These are phyloP conservation scores for Rhodotorula sp. DNA, from an alignment of 1,284 basidiomycete genomes.

Conservation along the genomic window DNA sequence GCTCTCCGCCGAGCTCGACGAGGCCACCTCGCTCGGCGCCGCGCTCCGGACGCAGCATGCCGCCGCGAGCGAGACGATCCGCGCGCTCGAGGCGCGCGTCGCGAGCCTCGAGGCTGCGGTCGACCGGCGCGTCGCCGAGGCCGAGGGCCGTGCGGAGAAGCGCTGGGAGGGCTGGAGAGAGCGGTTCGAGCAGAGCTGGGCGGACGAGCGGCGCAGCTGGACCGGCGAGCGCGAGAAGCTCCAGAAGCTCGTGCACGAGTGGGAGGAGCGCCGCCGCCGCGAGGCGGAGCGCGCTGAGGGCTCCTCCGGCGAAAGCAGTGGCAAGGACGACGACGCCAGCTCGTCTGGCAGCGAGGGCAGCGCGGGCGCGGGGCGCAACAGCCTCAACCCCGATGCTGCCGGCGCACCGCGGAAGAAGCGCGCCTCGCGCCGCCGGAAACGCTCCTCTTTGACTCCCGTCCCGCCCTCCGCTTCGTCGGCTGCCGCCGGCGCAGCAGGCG, in stretches of 20 bases:
- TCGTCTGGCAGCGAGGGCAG: constrained; percentile 3
- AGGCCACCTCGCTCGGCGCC: constrained; percentile 72
- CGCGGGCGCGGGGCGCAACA: neutral
- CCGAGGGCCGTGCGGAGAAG: constrained; percentile 60
- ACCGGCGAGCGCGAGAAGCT: constrained; percentile 75
- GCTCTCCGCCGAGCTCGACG: constrained; percentile 73
- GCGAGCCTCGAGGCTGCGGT: constrained; percentile 56
- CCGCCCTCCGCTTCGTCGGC: neutral
- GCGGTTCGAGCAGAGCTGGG: constrained; percentile 50
- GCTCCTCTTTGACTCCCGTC: constrained; percentile 12
- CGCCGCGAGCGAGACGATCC: constrained; percentile 76
- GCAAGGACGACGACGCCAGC: neutral
- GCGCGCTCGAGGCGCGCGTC: constrained; percentile 65
- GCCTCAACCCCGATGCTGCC: constrained; percentile 2
- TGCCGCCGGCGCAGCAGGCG: neutral
- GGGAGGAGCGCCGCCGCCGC: constrained; percentile 63
- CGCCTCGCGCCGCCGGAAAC: constrained; percentile 19
- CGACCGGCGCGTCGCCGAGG: constrained; percentile 51
- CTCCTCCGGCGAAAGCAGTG: constrained; percentile 40
- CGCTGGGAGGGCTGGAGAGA: constrained; percentile 65
- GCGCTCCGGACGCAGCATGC: constrained; percentile 76
- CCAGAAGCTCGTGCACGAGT: constrained; percentile 72
- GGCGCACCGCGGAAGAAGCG: constrained; percentile 17
- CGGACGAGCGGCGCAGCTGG: constrained; percentile 75
- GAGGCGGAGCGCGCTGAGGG: constrained; percentile 59